phyloP scores from a whole-genome alignment of 2,329 filamentous ascomycete species.

The Diaporthe vexans region DNA sequence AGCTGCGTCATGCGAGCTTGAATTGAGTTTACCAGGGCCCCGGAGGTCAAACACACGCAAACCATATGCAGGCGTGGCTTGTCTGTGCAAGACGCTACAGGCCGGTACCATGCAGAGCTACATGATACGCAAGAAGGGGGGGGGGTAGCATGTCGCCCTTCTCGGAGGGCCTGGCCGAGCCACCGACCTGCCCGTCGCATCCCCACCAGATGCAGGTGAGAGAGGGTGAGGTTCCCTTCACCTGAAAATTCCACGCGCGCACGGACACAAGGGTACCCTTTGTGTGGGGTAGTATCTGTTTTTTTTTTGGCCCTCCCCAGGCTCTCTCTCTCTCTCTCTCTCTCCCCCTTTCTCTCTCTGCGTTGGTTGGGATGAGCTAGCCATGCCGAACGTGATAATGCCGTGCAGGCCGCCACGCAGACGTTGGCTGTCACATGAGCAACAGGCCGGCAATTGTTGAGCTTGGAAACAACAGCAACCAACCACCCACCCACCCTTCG shows the following conservation, averaged over 20 bases:
- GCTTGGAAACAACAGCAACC: neutral
- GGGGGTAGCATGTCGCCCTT: neutral
- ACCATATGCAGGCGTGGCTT: slow-evolving; percentile 2
- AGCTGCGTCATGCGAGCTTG: slow-evolving; percentile 31
- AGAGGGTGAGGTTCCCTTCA: slow-evolving; percentile 5
- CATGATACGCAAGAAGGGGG: neutral
- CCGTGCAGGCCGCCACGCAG: slow-evolving; percentile 14
- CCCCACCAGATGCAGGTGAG: slow-evolving; percentile 10
- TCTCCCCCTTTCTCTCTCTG: neutral
- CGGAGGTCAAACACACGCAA: slow-evolving; percentile 15
- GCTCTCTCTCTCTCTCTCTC: too few species aligned
- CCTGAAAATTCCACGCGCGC: slow-evolving; percentile 20
- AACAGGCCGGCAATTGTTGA: neutral
- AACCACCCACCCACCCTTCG: too few species aligned
- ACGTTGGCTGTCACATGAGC: slow-evolving; percentile 16
- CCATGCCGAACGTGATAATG: slow-evolving; percentile 1
- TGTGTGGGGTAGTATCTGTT: neutral
- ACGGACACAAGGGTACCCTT: slow-evolving; percentile 9
- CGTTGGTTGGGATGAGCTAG: neutral
- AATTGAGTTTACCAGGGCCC: slow-evolving; percentile 32
- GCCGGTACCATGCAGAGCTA: neutral
- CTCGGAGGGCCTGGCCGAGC: slow-evolving; percentile 25
- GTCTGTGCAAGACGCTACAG: slow-evolving; percentile 5
- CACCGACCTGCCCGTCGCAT: too few species aligned
- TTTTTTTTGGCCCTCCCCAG: neutral